Evolutionary conservation across 805 yeast species (phyloP).

Genomic region (Clavispora carvajalis): DNA sequence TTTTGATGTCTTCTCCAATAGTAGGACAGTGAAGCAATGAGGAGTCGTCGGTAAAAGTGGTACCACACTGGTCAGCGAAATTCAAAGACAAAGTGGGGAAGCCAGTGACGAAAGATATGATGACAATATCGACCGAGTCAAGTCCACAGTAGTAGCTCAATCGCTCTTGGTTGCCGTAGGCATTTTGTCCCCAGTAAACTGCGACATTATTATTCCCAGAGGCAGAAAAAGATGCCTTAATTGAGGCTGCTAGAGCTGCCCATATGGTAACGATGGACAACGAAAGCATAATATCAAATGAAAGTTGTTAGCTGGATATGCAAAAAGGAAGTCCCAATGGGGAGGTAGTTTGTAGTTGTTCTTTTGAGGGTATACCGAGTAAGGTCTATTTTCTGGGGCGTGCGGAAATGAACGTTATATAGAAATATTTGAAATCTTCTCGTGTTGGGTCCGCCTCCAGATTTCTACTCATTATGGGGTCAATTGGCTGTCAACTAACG

Average conservation of each 20-base stretch:
- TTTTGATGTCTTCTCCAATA: constrained; percentile 12
- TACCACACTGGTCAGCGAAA: constrained; percentile 50
- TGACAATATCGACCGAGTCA: constrained; percentile 63
- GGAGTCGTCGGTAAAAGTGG: constrained; percentile 41
- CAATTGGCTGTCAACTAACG: no score
- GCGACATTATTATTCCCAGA: constrained; percentile 47
- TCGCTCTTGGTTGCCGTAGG: constrained; percentile 42
- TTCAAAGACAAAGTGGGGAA: constrained; percentile 49
- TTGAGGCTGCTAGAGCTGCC: background rate
- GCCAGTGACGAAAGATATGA: constrained; percentile 62
- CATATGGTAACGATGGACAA: background rate
- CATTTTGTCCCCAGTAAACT: constrained; percentile 86
- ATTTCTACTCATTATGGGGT: no score
- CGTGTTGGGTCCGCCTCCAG: no score
- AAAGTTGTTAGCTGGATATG: background rate
- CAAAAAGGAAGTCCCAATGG: no score
- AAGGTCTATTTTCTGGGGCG: no score
- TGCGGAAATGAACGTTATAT: no score
- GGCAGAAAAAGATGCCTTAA: background rate
- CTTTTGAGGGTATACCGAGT: no score
- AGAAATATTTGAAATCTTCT: no score
- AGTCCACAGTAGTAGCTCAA: constrained; percentile 55
- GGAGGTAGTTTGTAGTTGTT: no score
- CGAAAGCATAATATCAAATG: background rate
- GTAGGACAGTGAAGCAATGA: constrained; percentile 11